Evolutionary conservation across 345 rosid genomes (phyloP).

Genomic region (Reutealis trisperma): DNA sequence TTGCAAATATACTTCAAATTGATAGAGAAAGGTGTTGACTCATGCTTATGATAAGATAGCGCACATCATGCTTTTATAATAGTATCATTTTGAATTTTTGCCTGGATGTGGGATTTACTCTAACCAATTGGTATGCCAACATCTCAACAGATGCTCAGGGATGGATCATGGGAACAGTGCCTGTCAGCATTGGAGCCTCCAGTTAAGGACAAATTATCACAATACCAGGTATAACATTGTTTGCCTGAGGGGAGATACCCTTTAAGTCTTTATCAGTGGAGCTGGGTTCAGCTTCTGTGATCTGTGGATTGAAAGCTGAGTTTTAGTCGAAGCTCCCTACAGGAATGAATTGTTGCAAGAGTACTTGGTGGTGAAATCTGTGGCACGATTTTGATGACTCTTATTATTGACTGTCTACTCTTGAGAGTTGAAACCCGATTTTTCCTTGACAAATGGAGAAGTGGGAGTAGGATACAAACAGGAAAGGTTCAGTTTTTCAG

Average conservation of each 20-base stretch:
- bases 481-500: conserved; percentile 14
- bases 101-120: not conserved
- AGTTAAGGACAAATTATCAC: conserved; percentile 18
- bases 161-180: conserved; percentile 25
- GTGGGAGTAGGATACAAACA: not conserved
- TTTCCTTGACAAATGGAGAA: not conserved
- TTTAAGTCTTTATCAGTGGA: not conserved
- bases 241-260: not conserved
- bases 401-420: not conserved
- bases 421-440: not conserved
- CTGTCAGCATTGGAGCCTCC: conserved; percentile 17
- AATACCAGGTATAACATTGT: conserved; percentile 19
- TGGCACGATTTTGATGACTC: not conserved
- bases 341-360: not conserved
- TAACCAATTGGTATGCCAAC: not conserved
- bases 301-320: not conserved
- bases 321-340: not conserved
- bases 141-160: conserved; percentile 12
- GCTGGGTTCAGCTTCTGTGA: not conserved
- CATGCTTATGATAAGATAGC: not conserved
- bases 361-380: not conserved
- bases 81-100: not conserved
- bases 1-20: not conserved
- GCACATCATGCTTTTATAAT: not conserved
- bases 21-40: not conserved